Conservation (phyloP, 2,329 filamentous ascomycete genomes). For the Aspergillus eucalypticola region DNA sequence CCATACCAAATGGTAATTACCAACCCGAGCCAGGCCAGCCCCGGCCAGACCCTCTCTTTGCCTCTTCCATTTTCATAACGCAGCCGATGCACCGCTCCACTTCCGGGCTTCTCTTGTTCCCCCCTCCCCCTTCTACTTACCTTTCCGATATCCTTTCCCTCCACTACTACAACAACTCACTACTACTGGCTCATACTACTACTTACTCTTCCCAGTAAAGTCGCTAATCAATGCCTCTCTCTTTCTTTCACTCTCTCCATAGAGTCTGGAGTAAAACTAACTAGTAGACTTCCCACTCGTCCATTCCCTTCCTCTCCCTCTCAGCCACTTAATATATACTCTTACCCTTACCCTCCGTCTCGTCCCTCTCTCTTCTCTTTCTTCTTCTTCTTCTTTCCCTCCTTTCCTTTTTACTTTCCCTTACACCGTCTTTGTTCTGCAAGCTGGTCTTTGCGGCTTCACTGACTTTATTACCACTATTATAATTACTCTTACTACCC, state of each 20-base stretch:
- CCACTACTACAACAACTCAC: too few relatives aligned
- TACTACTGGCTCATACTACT: not conserved
- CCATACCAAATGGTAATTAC: not conserved
- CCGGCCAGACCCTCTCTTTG: not conserved
- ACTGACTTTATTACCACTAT: not conserved
- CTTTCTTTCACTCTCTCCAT: not conserved
- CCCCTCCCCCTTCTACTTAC: not conserved
- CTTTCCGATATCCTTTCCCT: constrained; percentile 8
- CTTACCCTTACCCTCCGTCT: constrained; percentile 5
- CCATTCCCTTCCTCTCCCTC: constrained; percentile 5
- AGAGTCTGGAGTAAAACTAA: not conserved
- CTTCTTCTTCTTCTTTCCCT: not conserved
- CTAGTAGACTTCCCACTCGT: constrained; percentile 3
- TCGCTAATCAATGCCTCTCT: not conserved
- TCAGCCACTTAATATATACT: not conserved
- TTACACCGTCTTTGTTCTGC: constrained; percentile 19
- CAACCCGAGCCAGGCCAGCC: not conserved
- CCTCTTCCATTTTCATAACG: not conserved
- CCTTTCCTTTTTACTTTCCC: not conserved
- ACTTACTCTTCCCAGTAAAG: not conserved
- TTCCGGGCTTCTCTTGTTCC: not conserved
- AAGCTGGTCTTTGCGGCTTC: constrained; percentile 28
- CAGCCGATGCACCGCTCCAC: constrained; percentile 1
- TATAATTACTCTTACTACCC: not conserved
- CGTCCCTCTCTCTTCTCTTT: constrained; percentile 1